Evolutionary conservation across 75 land plant species (phyloP), one percentile per base, ranked within the genome.

Genomic region (Gnetum montanum): DNA sequence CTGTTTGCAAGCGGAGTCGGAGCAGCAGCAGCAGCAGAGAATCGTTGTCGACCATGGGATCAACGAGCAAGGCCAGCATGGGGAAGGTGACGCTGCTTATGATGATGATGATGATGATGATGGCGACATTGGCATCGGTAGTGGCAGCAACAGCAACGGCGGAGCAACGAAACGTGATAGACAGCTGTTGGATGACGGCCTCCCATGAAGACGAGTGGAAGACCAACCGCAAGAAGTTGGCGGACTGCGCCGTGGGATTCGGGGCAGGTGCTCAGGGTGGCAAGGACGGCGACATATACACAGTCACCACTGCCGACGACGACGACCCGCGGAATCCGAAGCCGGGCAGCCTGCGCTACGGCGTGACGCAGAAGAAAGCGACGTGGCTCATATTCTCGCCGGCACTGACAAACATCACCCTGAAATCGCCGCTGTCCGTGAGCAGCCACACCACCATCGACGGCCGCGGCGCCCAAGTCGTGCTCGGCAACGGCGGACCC

Each of bases 131-230:
- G n/a, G n/a, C n/a, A n/a, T n/a, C n/a, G n/a, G n/a, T n/a, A n/a
- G n/a, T n/a, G n/a, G n/a, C n/a, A n/a, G n/a, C n/a, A n/a, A n/a
- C n/a, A n/a, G n/a, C n/a, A n/a, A n/a, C n/a, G n/a, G n/a, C n/a
- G n/a, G n/a, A n/a, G n/a, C n/a, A n/a, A n/a, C n/a, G 78, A 23
- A 79, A 79, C 70, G 79, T 79, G 10, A 83, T 83, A 24, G 87
- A 83, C 34, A 57, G 62, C 29, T 80, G 84, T 71, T 80, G 88
- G 85, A 48, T 80, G 18, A 73, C 73, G 55, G 72, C 56, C 27
- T 46, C 53, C 10, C 3, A 40, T 0, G 37, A 57, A 8, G 34
- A 31, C 0, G 34, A 70, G 19, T 81, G 85, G 85, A 60, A 49
- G 6, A 5, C 29, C 11, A 46, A 77, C 58, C 54, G 85, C 4